phyloP scores from a whole-genome alignment of 257 asterid species.

The Hygrophila difformis region DNA sequence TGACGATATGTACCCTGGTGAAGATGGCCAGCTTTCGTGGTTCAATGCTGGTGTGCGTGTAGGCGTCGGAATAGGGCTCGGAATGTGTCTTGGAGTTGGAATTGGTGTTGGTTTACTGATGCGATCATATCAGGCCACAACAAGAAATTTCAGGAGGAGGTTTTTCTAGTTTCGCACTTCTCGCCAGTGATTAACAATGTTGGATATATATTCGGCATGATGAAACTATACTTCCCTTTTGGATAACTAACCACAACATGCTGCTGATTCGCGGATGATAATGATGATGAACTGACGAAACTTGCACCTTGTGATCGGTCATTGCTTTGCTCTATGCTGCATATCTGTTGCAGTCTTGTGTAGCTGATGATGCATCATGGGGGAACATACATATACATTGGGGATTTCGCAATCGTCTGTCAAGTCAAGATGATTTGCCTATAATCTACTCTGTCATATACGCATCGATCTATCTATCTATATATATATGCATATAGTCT shows the following conservation, averaged over 20 bases:
- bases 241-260: slow-evolving; percentile 10
- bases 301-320: too few relatives aligned
- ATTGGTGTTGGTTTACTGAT: slow-evolving; percentile 43
- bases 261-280: too few relatives aligned
- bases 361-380: too few relatives aligned
- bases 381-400: too few relatives aligned
- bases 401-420: too few relatives aligned
- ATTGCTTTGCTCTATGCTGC: too few relatives aligned
- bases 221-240: slow-evolving; percentile 5
- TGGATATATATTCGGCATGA: not conserved
- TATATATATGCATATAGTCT: too few relatives aligned
- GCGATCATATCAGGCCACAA: slow-evolving; percentile 45
- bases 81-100: too few relatives aligned
- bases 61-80: slow-evolving; percentile 57
- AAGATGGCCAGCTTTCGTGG: slow-evolving; percentile 54
- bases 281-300: slow-evolving; percentile 14
- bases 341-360: too few relatives aligned
- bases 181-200: not conserved
- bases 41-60: slow-evolving; percentile 56
- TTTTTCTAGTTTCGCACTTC: slow-evolving; percentile 23
- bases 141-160: slow-evolving; percentile 37
- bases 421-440: too few relatives aligned
- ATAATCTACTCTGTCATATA: too few relatives aligned
- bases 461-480: too few relatives aligned
- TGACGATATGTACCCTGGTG: slow-evolving; percentile 37